These are phyloP conservation scores for Protomyces arabidopsidicola DNA, from an alignment of 1,139 yeast genomes.

Conservation along the genomic window DNA sequence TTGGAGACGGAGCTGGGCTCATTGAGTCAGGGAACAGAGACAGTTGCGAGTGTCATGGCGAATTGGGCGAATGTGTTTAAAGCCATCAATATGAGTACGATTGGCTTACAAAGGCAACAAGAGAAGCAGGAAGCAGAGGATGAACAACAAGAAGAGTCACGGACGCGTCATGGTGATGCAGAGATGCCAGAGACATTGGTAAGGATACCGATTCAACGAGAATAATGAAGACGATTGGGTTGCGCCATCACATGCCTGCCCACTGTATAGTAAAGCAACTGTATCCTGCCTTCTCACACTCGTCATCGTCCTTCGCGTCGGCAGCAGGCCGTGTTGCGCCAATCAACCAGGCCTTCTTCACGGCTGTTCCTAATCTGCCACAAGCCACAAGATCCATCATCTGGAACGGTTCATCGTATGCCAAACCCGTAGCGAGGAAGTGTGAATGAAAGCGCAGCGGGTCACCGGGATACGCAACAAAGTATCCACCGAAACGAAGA, in stretches of 20 bases:
- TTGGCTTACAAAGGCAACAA: slow-evolving; percentile 36
- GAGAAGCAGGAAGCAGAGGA: slow-evolving; percentile 51
- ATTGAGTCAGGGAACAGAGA: slow-evolving; percentile 56
- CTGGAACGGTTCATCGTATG: slow-evolving; percentile 51
- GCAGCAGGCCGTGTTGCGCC: slow-evolving; percentile 44
- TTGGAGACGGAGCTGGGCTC: slow-evolving; percentile 50
- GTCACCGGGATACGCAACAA: slow-evolving; percentile 90
- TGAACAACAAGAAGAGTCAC: slow-evolving; percentile 39
- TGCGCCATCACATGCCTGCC: slow-evolving; percentile 66
- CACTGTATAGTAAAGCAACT: slow-evolving; percentile 62
- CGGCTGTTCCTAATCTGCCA: slow-evolving; percentile 88
- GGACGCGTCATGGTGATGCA: slow-evolving; percentile 39
- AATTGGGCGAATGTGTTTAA: slow-evolving; percentile 69
- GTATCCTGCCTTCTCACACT: slow-evolving; percentile 30
- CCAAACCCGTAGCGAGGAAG: slow-evolving; percentile 58
- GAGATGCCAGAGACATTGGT: slow-evolving; percentile 66
- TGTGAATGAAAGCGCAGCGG: slow-evolving; percentile 88
- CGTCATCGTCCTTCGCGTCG: background rate
- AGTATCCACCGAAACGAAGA: slow-evolving; percentile 81
- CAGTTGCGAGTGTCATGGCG: slow-evolving; percentile 44
- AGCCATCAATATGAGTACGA: slow-evolving; percentile 63
- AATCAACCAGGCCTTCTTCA: slow-evolving; percentile 77
- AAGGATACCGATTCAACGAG: slow-evolving; percentile 46
- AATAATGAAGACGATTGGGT: slow-evolving; percentile 39
- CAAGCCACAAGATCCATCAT: slow-evolving; percentile 63